Percentiles rank a stretch among this genome's conserved stretches.
Conservation (phyloP, 2,329 filamentous ascomycete genomes). For the Xylariaceae sp. region DNA sequence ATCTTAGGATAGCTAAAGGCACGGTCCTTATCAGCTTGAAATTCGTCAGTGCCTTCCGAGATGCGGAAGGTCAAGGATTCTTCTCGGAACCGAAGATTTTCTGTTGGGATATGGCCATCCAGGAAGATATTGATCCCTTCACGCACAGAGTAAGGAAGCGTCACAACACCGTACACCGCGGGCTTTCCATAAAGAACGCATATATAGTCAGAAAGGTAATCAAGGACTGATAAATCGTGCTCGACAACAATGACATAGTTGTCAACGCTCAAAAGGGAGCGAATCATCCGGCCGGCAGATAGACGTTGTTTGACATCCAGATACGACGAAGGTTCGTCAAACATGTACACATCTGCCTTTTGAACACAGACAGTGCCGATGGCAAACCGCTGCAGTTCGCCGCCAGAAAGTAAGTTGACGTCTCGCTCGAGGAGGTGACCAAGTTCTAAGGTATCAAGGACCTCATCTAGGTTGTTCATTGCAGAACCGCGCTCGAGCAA, state of each 20-base stretch:
- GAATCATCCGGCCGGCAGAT: conserved; percentile 88
- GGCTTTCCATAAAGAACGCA: conserved; percentile 96
- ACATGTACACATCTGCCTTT: conserved; percentile 98
- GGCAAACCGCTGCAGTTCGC: conserved; percentile 97
- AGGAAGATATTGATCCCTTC: conserved; percentile 99
- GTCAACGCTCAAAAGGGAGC: conserved; percentile 83
- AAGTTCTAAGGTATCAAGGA: conserved; percentile 84
- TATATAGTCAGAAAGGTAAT: conserved; percentile 98
- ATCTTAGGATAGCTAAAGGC: conserved; percentile 88
- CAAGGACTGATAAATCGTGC: conserved; percentile 97
- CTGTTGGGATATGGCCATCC: conserved; percentile 95
- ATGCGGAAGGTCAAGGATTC: conserved; percentile 97
- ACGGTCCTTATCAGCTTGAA: conserved; percentile 80
- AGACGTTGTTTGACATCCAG: conserved; percentile 94
- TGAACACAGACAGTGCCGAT: conserved; percentile 96
- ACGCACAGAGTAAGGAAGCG: conserved; percentile 90
- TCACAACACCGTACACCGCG: conserved; percentile 97
- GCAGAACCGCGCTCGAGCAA: conserved; percentile 79
- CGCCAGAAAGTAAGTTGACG: conserved; percentile 88
- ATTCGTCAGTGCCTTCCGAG: conserved; percentile 87
- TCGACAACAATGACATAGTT: conserved; percentile 99
- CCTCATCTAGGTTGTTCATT: conserved; percentile 80
- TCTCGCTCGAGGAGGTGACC: conserved; percentile 87
- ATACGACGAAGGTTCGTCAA: conserved; percentile 98
- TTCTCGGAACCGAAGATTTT: conserved; percentile 97